These are phyloP conservation scores for Cryptococcus sp. DNA, from an alignment of 1,284 basidiomycete species.

Conservation along the genomic window DNA sequence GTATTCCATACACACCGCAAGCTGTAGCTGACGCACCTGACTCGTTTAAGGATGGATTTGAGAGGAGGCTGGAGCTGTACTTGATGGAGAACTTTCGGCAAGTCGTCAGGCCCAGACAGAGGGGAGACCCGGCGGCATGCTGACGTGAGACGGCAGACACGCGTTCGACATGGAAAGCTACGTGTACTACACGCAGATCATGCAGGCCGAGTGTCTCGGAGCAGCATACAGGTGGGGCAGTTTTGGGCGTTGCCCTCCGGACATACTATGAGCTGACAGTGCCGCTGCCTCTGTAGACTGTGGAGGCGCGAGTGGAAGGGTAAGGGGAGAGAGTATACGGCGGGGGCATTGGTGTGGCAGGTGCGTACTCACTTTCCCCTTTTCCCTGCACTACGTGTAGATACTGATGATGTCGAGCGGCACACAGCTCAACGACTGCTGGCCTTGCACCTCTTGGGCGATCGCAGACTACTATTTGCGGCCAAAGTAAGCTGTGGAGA, in stretches of 20 bases:
- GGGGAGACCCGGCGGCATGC: not conserved
- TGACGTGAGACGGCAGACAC: conserved; percentile 49
- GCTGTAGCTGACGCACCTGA: not conserved
- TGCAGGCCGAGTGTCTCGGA: conserved; percentile 74
- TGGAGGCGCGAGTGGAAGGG: conserved; percentile 76
- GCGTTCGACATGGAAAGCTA: conserved; percentile 82
- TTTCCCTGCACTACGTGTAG: not conserved
- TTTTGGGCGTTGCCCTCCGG: not conserved
- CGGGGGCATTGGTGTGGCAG: conserved; percentile 78
- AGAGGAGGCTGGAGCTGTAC: conserved; percentile 82
- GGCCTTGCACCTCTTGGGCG: conserved; percentile 75
- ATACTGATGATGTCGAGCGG: not conserved
- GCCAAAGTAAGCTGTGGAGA: conserved; percentile 30
- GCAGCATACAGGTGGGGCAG: conserved; percentile 59
- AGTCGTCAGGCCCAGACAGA: not conserved
- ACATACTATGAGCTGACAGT: not conserved
- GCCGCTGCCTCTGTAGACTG: conserved; percentile 45
- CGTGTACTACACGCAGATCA: conserved; percentile 74
- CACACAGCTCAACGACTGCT: conserved; percentile 69
- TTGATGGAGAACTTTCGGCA: conserved; percentile 72
- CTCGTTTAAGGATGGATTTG: conserved; percentile 60
- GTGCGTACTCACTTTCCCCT: too few species aligned
- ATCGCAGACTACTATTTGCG: conserved; percentile 73
- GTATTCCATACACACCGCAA: not conserved
- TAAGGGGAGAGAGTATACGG: conserved; percentile 64